These are phyloP conservation scores for Candida montana DNA, from an alignment of 805 yeast genomes.

Conservation along the genomic window DNA sequence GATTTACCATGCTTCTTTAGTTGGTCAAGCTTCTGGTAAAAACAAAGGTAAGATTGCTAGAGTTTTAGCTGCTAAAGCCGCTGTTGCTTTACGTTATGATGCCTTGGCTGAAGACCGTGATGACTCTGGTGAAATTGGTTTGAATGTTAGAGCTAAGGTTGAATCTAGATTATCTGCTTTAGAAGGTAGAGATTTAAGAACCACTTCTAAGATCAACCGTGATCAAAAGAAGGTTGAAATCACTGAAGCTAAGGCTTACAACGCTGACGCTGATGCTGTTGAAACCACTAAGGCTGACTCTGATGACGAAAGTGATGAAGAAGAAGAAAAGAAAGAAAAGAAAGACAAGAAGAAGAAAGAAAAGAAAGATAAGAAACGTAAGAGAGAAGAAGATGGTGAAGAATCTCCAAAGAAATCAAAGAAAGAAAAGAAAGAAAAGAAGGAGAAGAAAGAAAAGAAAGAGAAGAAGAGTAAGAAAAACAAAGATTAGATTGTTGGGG, in stretches of 20 bases:
- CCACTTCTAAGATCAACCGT: slow-evolving; percentile 76
- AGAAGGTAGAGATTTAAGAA: slow-evolving; percentile 95
- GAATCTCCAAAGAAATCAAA: slow-evolving; percentile 2
- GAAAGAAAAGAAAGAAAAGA: slow-evolving; percentile 3
- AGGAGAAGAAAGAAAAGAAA: slow-evolving; percentile 7
- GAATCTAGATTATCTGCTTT: slow-evolving; percentile 90
- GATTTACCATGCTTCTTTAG: slow-evolving; percentile 92
- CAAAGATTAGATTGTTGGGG: slow-evolving; percentile 3
- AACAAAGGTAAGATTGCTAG: slow-evolving; percentile 99
- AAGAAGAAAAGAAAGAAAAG: slow-evolving; percentile 32
- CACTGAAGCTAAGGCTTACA: slow-evolving; percentile 80
- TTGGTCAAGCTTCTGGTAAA: slow-evolving; percentile 97
- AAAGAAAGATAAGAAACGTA: slow-evolving; percentile 27
- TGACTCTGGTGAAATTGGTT: slow-evolving; percentile 91
- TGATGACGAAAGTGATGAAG: slow-evolving; percentile 34
- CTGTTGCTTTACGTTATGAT: slow-evolving; percentile 94
- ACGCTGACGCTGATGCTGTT: slow-evolving; percentile 89
- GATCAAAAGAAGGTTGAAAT: slow-evolving; percentile 84
- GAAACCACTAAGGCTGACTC: slow-evolving; percentile 32
- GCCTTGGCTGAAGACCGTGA: slow-evolving; percentile 96
- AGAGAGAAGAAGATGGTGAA: slow-evolving; percentile 16
- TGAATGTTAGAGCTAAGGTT: slow-evolving; percentile 85
- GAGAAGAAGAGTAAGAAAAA: slow-evolving; percentile 8
- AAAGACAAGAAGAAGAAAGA: slow-evolving; percentile 31
- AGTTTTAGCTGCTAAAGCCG: slow-evolving; percentile 97